Base-by-base conservation (phyloP, 1,284 basidiomycete genomes). In the Boletus holoroseus region DNA sequence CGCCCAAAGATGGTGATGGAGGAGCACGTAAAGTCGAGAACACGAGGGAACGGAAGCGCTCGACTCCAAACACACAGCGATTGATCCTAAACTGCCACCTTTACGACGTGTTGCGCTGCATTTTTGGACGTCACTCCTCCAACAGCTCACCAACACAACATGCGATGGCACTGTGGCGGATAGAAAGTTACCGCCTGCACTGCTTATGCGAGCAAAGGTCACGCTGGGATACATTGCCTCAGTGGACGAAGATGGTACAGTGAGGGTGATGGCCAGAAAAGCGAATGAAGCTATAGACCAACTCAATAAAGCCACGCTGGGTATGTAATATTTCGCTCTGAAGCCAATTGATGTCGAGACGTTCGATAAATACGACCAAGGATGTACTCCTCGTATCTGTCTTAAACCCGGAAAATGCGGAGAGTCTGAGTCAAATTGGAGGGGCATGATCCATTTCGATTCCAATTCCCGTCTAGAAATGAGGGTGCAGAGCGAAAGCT, bases 301-400 rank as follows among this genome's bases (percentile, higher is more conserved):
- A 58, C 62, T 88, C 44, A 72, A 75, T 43, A 68, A 69, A 57
- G 78, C 77, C 36, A 67, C 64, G 50, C 37, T 82, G 37, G 78
- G 77, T 28, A 50, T 81, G 48, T 76, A 67, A 55, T 36, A 38
- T 38, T 43, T 8, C 12, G n/a, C 35, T 22, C 5, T 20, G 5
- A 9, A 13, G 16, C 16, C 18, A 22, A 28, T 18, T 8, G 16
- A 54, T 4, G 18, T 26, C 32, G 2, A 22, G 9, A n/a, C n/a
- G n/a, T 24, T 15, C 3, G 36, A 27, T 40, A 27, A 12, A 28
- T 31, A 34, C n/a, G 7, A 41, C 22, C n/a, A 48, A 40, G 7
- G 24, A 72, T 91, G 76, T 91, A 57, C 74, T 82, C 87, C 86
- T 78, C 88, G 88, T 89, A 91, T 91, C 88, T 91, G 88, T 91